These are phyloP conservation scores for Parastagonospora nodorum DNA, from an alignment of 2,329 filamentous ascomycete species.

Conservation along the genomic window DNA sequence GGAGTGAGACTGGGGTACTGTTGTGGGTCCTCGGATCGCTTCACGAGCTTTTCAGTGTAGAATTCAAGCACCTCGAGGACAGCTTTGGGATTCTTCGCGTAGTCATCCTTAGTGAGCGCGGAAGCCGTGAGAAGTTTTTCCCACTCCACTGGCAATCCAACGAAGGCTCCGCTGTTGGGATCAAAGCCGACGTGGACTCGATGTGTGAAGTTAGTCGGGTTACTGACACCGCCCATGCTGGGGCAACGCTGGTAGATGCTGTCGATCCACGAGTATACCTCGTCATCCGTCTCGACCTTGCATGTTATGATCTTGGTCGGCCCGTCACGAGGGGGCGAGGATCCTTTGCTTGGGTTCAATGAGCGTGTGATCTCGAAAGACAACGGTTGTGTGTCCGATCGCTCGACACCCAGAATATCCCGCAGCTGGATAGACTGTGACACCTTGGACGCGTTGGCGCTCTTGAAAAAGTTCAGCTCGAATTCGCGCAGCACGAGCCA, in stretches of 20 bases:
- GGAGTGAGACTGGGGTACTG: conserved; percentile 71
- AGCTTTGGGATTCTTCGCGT: conserved; percentile 84
- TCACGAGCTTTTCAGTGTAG: conserved; percentile 78
- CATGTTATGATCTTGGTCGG: conserved; percentile 84
- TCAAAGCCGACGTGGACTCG: conserved; percentile 98
- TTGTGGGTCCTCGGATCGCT: conserved; percentile 72
- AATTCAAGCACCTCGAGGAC: conserved; percentile 80
- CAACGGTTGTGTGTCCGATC: conserved; percentile 87
- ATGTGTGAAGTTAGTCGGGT: conserved; percentile 97
- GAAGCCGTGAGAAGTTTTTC: conserved; percentile 94
- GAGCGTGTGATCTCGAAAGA: conserved; percentile 90
- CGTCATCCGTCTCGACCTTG: conserved; percentile 92
- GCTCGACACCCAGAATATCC: conserved; percentile 86
- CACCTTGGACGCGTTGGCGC: conserved; percentile 78
- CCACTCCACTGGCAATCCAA: conserved; percentile 94
- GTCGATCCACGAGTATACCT: conserved; percentile 98
- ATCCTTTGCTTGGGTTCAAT: conserved; percentile 60
- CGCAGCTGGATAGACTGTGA: conserved; percentile 84
- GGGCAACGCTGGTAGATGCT: conserved; percentile 96
- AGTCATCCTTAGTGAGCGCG: conserved; percentile 97
- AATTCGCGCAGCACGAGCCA: conserved; percentile 92
- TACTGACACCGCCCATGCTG: conserved; percentile 96
- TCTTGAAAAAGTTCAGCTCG: conserved; percentile 92
- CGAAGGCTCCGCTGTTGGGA: conserved; percentile 91
- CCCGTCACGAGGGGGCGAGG: conserved; percentile 78